These are phyloP conservation scores for Hemileia vastatrix DNA, from an alignment of 1,284 basidiomycete genomes.

Conservation along the genomic window DNA sequence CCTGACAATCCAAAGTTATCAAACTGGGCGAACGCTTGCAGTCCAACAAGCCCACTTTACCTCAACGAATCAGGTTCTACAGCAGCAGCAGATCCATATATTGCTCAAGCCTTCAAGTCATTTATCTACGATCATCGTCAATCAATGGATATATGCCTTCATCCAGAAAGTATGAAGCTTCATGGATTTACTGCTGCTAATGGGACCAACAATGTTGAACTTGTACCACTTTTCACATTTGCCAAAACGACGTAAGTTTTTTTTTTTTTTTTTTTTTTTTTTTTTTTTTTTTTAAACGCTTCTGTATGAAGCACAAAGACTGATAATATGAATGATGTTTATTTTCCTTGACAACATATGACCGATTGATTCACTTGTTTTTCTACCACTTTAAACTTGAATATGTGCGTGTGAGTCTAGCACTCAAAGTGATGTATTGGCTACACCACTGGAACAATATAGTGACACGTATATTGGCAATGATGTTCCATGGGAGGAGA, in stretches of 20 bases:
- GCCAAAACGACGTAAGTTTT: conserved; percentile 32
- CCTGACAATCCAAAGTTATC: conserved; percentile 26
- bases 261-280: background rate
- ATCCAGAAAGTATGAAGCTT: conserved; percentile 37
- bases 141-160: conserved; percentile 38
- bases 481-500: conserved; percentile 36
- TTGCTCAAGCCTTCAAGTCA: conserved; percentile 23
- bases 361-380: background rate
- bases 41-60: conserved; percentile 25
- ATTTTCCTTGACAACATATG: background rate
- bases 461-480: conserved; percentile 39
- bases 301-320: background rate
- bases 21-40: conserved; percentile 33
- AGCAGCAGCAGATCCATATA: conserved; percentile 6
- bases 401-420: conserved; percentile 3
- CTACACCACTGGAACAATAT: conserved; percentile 41
- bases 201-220: conserved; percentile 33
- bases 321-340: background rate
- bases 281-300: background rate
- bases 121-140: conserved; percentile 37
- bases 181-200: conserved; percentile 36
- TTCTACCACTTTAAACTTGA: background rate
- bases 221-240: conserved; percentile 41
- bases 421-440: conserved; percentile 39
- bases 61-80: conserved; percentile 25